phyloP scores from a whole-genome alignment of 1,284 basidiomycete species.

The Ganoderma multipileum region DNA sequence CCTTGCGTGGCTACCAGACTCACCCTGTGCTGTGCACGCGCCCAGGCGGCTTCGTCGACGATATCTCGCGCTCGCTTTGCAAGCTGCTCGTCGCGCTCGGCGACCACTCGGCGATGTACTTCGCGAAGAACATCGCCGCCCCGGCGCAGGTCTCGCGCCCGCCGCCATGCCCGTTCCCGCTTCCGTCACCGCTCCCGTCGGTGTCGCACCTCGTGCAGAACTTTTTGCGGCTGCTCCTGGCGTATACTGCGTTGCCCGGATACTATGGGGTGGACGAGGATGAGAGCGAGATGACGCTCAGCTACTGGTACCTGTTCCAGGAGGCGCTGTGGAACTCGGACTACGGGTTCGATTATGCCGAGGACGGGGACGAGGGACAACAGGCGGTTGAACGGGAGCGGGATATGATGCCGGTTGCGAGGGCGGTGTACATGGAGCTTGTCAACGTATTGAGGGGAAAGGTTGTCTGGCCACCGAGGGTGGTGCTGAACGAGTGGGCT shows the following conservation, averaged over 20 bases:
- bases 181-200: slow-evolving; percentile 32
- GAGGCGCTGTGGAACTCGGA: slow-evolving; percentile 85
- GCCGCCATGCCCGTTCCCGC: slow-evolving; percentile 33
- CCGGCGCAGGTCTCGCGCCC: slow-evolving; percentile 39
- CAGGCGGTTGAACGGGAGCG: slow-evolving; percentile 43
- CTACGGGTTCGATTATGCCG: slow-evolving; percentile 53
- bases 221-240: slow-evolving; percentile 75
- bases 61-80: slow-evolving; percentile 71
- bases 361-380: slow-evolving; percentile 38
- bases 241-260: slow-evolving; percentile 78
- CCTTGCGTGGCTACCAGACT: neutral
- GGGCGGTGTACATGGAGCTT: slow-evolving; percentile 80
- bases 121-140: slow-evolving; percentile 72
- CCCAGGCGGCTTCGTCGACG: slow-evolving; percentile 53
- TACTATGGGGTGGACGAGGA: slow-evolving; percentile 84
- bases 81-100: slow-evolving; percentile 83
- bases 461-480: slow-evolving; percentile 69
- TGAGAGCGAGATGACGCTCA: slow-evolving; percentile 84
- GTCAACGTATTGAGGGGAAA: slow-evolving; percentile 77
- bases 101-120: slow-evolving; percentile 85
- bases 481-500: slow-evolving; percentile 59
- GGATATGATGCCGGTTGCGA: slow-evolving; percentile 64
- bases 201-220: slow-evolving; percentile 60
- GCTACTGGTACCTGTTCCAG: slow-evolving; percentile 90
- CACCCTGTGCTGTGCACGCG: neutral